Evolutionary conservation across 371 early-diverging fungal species (phyloP), one percentile per base, ranked within the genome.

Genomic region (Blastocladiella emersonii): DNA sequence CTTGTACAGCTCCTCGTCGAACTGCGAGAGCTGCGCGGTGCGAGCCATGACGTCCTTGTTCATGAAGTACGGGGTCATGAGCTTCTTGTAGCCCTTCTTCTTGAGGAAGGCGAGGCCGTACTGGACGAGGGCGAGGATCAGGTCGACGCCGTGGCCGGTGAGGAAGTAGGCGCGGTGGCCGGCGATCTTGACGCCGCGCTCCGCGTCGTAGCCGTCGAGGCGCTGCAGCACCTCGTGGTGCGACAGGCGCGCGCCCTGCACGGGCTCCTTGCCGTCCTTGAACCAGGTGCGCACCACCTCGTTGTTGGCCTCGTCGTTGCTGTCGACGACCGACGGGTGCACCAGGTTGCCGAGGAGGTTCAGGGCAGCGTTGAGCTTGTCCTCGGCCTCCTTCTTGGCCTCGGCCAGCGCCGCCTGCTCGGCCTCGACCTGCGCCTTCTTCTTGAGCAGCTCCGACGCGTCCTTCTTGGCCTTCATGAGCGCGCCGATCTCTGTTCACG

Each of bases 91-190:
- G n/a, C 85, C 88, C 61, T 82, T 78, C 67, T 78, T 80, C 66
- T 82, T 84, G 67, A 99, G 80, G 80, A 98, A 99, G 65, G 89
- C 87, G 59, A 99, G 85, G 51, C 99, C 99, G 72, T 99, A 99
- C 72, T 85, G 89, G 73, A 95, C 87, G 72, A 99, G 80, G 41
- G 98, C 98, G 70, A 94, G 76, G 75, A 94, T 95, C 62, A 99
- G 82, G 69, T 94, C 92, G 30, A 98, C 98, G 72, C 99, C 97
- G 10, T 84, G 87, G 45, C 90, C 92, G 27, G 87, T 91, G 70
- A 99, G 80, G 76, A 96, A 99, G 75, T 96, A 99, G 57, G 98
- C 99, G 70, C 99, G 93, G 78, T 99, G 99, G 25, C 99, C 99
- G 39, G 98, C 91, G 59, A 99, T 90, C 67, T 95, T 95, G 70